Evolutionary conservation across 2,329 filamentous ascomycete species (phyloP).

Genomic region (Monilinia laxa): DNA sequence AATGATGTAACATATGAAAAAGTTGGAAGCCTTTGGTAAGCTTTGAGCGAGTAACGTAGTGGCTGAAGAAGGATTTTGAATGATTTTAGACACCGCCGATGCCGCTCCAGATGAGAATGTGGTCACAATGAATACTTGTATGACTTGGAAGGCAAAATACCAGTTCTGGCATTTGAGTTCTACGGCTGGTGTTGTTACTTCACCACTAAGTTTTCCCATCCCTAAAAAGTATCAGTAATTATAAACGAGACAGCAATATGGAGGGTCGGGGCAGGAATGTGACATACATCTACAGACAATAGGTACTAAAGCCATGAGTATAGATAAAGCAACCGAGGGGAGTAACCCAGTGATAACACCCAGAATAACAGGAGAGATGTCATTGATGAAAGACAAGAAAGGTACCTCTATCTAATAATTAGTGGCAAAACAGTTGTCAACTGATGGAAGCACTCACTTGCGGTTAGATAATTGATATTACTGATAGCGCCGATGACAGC

Average conservation of each 20-base stretch:
- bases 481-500: conserved; percentile 81
- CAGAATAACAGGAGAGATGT: conserved; percentile 66
- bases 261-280: not conserved
- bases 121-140: conserved; percentile 88
- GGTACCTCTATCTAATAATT: conserved; percentile 45
- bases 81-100: conserved; percentile 62
- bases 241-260: conserved; percentile 9
- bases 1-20: conserved; percentile 93
- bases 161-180: conserved; percentile 87
- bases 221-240: conserved; percentile 45
- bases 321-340: conserved; percentile 72
- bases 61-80: conserved; percentile 59
- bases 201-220: conserved; percentile 75
- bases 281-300: conserved; percentile 71
- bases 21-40: conserved; percentile 83
- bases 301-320: conserved; percentile 84
- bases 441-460: conserved; percentile 34
- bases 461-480: conserved; percentile 71
- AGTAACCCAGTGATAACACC: conserved; percentile 83
- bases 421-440: conserved; percentile 14
- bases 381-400: conserved; percentile 72
- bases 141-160: conserved; percentile 86
- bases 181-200: conserved; percentile 72
- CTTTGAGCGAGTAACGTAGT: conserved; percentile 68
- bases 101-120: conserved; percentile 81